Evolutionary conservation across 768 basidiomycete genomes (phyloP).

Genomic region (Phaffia australis): DNA sequence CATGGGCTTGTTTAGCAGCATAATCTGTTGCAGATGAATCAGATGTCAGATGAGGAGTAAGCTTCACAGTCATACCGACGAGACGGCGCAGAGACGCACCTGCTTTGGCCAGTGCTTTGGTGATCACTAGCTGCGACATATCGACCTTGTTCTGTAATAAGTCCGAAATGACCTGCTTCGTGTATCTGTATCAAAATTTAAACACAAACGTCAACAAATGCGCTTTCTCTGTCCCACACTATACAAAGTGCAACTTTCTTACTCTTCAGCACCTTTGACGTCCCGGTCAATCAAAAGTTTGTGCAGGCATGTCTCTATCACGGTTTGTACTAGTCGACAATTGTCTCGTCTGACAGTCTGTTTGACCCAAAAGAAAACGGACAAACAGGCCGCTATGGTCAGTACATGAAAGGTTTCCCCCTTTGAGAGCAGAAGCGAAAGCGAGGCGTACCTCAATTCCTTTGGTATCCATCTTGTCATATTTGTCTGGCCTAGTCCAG

Average conservation of each 20-base stretch:
- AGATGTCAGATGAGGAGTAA: neutral
- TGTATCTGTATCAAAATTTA: slow-evolving; percentile 50
- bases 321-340: slow-evolving; percentile 93
- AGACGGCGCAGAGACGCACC: slow-evolving; percentile 42
- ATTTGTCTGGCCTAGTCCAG: slow-evolving; percentile 91
- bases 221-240: neutral
- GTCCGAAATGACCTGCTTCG: slow-evolving; percentile 85
- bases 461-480: slow-evolving; percentile 99
- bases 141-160: slow-evolving; percentile 92
- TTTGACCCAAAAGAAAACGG: slow-evolving; percentile 2
- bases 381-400: neutral
- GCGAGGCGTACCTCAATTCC: slow-evolving; percentile 72
- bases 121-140: slow-evolving; percentile 98
- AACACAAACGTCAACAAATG: neutral
- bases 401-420: neutral
- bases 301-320: slow-evolving; percentile 94
- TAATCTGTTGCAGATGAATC: slow-evolving; percentile 51
- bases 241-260: slow-evolving; percentile 33
- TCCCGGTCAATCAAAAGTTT: slow-evolving; percentile 96
- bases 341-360: slow-evolving; percentile 98
- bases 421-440: too few species aligned
- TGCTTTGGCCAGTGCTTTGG: slow-evolving; percentile 84
- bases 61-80: neutral
- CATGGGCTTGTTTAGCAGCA: slow-evolving; percentile 88
- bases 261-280: slow-evolving; percentile 87